phyloP scores from a whole-genome alignment of 495 filamentous ascomycete genomes.

The Penicillium angulare region DNA sequence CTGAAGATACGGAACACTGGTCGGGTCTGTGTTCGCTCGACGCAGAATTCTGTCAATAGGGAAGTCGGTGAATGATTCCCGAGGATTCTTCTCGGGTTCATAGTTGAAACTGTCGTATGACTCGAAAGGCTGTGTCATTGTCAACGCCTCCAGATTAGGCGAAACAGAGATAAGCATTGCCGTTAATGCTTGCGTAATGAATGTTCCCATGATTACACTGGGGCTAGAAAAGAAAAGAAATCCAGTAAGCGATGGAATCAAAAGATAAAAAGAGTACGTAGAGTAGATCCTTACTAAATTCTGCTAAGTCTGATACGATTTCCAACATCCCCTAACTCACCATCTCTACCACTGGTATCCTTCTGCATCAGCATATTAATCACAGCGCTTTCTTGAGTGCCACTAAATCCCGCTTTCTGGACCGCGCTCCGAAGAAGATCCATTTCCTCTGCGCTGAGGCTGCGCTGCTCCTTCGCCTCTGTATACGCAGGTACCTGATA shows the following conservation, averaged over 20 bases:
- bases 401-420: slow-evolving; percentile 16
- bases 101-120: not conserved
- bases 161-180: slow-evolving; percentile 26
- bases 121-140: slow-evolving; percentile 9
- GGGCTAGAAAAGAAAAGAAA: not conserved
- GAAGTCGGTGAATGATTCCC: not conserved
- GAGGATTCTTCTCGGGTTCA: not conserved
- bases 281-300: too few relatives aligned
- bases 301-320: not conserved
- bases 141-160: slow-evolving; percentile 22
- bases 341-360: not conserved
- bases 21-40: slow-evolving; percentile 6
- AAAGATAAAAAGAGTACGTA: too few relatives aligned
- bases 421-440: not conserved
- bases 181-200: slow-evolving; percentile 23
- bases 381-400: slow-evolving; percentile 9
- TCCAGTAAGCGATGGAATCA: not conserved
- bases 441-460: not conserved
- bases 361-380: slow-evolving; percentile 24
- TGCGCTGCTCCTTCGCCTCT: not conserved
- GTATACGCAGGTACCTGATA: not conserved
- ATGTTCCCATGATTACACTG: slow-evolving; percentile 2
- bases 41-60: slow-evolving; percentile 19
- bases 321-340: too few relatives aligned
- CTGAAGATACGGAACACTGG: slow-evolving; percentile 16